Base-by-base conservation (phyloP, 177 flowering plant species). In the Vitis hybrid region DNA sequence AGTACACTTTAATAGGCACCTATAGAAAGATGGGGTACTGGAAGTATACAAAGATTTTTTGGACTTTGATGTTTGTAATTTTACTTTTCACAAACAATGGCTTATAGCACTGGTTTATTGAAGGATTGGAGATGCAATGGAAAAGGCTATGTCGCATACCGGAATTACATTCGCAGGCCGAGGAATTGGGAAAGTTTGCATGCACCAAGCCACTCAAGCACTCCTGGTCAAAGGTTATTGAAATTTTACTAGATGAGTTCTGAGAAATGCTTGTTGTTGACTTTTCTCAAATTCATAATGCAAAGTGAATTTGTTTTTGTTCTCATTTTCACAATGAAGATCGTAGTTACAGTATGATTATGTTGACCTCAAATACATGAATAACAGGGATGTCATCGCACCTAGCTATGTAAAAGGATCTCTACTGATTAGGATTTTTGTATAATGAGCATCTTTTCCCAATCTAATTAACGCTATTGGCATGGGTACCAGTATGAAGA, bases 91-190 rank as follows among this genome's bases (percentile, higher is more conserved):
- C 23, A 23, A 56, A 26, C 26, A 48, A 30, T 51, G 51, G 21
- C 17, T 69, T 18, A 9, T 58, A 23, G 32, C 19, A 12, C 26
- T 66, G 14, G 17, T 60, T 76, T 72, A 12, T 81, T 78, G 76
- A 83, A 95, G 99, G 97, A 91, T 56, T 95, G 99, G 99, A 88
- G 85, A 82, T 91, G 98, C 82, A 93, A 93, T 78, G 97, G 92
- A 60, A 95, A 79, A 82, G 90, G 92, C 18, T 95, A 95, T 81
- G 95, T 86, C 21, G 92, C 97, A n/a, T 93, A 79, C 57, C 93
- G 99, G 10, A 93, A 95, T 75, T 93, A 74, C 79, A 93, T 95
- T 21, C 83, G 83, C 66, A 84, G 93, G 75, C 97, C 97, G 30
- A 88, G 88, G 77, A 91, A 93, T 78, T 87, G 99, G 94, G 97